These are phyloP conservation scores for Talaromyces pinophilus DNA, from an alignment of 2,329 filamentous ascomycete genomes.

Conservation along the genomic window DNA sequence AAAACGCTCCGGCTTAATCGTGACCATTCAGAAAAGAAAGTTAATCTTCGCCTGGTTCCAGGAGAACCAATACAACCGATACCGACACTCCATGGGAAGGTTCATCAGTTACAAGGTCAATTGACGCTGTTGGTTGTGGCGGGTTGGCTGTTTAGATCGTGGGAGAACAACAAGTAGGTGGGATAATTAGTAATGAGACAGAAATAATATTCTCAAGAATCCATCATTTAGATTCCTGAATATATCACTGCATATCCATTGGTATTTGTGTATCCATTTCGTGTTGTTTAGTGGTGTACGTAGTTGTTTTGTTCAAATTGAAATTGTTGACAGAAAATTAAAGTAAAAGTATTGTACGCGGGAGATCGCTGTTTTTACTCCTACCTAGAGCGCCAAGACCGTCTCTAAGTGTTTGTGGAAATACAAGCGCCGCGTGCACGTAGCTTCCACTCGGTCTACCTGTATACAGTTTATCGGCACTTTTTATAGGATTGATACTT, in stretches of 20 bases:
- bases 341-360: neutral
- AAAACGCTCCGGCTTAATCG: conserved; percentile 99
- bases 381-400: neutral
- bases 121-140: conserved; percentile 57
- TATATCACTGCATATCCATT: neutral
- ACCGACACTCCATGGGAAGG: conserved; percentile 74
- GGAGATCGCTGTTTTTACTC: neutral
- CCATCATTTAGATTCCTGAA: neutral
- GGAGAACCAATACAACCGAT: conserved; percentile 61
- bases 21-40: conserved; percentile 58
- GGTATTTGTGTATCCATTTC: neutral
- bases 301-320: neutral
- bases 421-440: neutral
- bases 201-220: neutral
- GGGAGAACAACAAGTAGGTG: neutral
- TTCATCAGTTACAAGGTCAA: conserved; percentile 60
- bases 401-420: neutral
- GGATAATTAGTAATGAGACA: neutral
- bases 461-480: neutral
- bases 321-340: neutral
- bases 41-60: conserved; percentile 71
- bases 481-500: neutral
- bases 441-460: neutral
- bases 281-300: neutral
- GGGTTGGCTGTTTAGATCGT: conserved; percentile 27